phyloP scores from a whole-genome alignment of 2,329 filamentous ascomycete species.

The Claviceps lovelessii region DNA sequence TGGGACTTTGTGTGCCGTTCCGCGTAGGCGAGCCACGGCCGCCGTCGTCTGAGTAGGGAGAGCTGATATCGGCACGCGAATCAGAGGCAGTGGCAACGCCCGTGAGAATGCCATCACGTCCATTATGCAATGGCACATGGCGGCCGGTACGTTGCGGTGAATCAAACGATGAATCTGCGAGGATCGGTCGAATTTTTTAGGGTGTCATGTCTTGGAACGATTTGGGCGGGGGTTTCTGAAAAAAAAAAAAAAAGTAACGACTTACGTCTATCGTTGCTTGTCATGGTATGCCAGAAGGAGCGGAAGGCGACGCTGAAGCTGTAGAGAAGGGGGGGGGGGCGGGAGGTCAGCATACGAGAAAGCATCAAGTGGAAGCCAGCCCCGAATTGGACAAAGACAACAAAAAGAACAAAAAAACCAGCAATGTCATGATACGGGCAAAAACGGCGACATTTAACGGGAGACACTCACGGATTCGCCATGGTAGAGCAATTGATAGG shows the following conservation, averaged over 20 bases:
- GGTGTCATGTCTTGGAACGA: background rate
- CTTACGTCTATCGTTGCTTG: conserved; percentile 55
- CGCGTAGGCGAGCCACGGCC: conserved; percentile 37
- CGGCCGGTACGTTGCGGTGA: conserved; percentile 83
- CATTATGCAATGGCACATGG: conserved; percentile 77
- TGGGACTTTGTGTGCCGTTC: conserved; percentile 33
- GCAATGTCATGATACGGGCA: background rate
- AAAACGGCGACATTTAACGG: background rate
- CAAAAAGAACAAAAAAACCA: background rate
- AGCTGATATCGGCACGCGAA: conserved; percentile 71
- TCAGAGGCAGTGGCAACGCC: conserved; percentile 82
- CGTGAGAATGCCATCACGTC: conserved; percentile 67
- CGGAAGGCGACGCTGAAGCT: conserved; percentile 62
- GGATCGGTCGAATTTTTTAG: background rate
- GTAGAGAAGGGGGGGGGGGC: background rate
- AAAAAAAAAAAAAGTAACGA: background rate
- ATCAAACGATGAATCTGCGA: conserved; percentile 74
- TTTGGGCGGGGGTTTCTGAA: no score
- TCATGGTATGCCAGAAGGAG: conserved; percentile 90
- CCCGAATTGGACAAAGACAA: background rate
- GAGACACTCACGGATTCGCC: conserved; percentile 10
- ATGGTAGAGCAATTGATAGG: conserved; percentile 6
- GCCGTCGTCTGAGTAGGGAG: conserved; percentile 62
- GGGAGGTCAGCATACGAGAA: background rate
- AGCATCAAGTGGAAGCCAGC: background rate